Percentiles rank a stretch among this genome's conserved stretches.
These are phyloP conservation scores for Dichomitus squalens DNA, from an alignment of 1,284 basidiomycete genomes.

Conservation along the genomic window DNA sequence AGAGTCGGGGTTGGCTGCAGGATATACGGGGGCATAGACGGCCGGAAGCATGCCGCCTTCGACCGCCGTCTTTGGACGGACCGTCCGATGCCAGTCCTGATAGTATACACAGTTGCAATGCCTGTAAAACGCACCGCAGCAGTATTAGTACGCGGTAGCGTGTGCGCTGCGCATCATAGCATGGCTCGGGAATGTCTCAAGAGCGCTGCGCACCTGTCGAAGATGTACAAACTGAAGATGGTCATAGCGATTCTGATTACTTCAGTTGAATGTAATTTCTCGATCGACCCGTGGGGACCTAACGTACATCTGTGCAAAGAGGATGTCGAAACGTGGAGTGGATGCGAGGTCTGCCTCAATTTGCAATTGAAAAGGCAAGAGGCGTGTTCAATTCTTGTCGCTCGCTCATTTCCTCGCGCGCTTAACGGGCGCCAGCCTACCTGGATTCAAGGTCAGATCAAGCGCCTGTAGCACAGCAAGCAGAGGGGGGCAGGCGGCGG, in stretches of 20 bases:
- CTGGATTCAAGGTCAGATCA: no score
- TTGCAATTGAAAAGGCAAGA: no score
- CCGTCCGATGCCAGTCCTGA: constrained; percentile 89
- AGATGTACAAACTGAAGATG: constrained; percentile 89
- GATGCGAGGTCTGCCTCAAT: no score
- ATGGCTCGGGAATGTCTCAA: not conserved
- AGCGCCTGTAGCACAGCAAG: no score
- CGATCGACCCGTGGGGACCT: no score
- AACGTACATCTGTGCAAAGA: no score
- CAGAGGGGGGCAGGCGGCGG: no score
- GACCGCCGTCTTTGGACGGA: constrained; percentile 68
- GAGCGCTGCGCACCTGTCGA: constrained; percentile 64
- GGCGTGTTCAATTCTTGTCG: no score
- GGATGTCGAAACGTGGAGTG: no score
- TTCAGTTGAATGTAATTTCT: no score
- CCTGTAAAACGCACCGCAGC: constrained; percentile 42
- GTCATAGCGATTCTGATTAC: constrained; percentile 52
- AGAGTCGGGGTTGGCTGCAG: constrained; percentile 38
- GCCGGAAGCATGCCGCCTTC: constrained; percentile 75
- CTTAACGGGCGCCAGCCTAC: no score
- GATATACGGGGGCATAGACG: constrained; percentile 66
- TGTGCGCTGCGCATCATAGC: not conserved
- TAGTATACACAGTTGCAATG: constrained; percentile 93
- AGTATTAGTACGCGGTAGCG: not conserved
- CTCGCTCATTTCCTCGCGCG: no score